Base-by-base conservation (phyloP, 2,329 filamentous ascomycete genomes). In the Thermoascus crustaceus region DNA sequence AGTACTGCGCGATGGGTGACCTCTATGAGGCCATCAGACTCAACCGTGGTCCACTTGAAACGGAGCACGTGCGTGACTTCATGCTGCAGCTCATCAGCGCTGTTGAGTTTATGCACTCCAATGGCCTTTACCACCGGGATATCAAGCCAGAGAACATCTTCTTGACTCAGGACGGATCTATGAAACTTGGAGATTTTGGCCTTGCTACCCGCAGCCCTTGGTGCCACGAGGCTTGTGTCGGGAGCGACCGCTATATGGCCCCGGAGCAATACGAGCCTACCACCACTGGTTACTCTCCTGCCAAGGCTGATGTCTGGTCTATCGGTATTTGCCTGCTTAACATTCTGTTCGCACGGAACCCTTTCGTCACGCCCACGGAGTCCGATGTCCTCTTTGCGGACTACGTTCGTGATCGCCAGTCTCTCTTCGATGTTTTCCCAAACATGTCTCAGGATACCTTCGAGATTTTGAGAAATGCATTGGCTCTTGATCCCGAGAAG, bases 141-240 rank as follows among this genome's bases (percentile, higher is more conserved):
- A 95, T 98, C 76, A 98, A 98, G 69, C 91, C 91, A 0, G 91
- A 98, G 73, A 98, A 98, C 71, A 94, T 98, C 62, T 96, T 98
- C 61, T 73, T 98, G 45, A 84, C 80, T 40, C 76, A 88, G 41
- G 76, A 82, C 48, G 89, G 89, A 35, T 75, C 81, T 24, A 84
- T 96, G 83, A 98, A 98, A 68, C 78, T 98, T 22, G 91, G 91
- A 53, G 91, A 98, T 63, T 94, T 96, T 58, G 91, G 91, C 36
- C 72, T 98, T 44, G 88, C 88, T 34, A 95, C 89, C 7, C 84
- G 79, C 5, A 86, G 94, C 42, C 72, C 79, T 49, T 94, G 86
- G 87, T 93, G 85, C 16, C 83, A 83, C 52, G 91, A 98, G 69
- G 81, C 82, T 44, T 91, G 85, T 43, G 91, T 98, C 30, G 91